Conservation (phyloP, 177 flowering plant genomes). For the Vitis hybrid region DNA sequence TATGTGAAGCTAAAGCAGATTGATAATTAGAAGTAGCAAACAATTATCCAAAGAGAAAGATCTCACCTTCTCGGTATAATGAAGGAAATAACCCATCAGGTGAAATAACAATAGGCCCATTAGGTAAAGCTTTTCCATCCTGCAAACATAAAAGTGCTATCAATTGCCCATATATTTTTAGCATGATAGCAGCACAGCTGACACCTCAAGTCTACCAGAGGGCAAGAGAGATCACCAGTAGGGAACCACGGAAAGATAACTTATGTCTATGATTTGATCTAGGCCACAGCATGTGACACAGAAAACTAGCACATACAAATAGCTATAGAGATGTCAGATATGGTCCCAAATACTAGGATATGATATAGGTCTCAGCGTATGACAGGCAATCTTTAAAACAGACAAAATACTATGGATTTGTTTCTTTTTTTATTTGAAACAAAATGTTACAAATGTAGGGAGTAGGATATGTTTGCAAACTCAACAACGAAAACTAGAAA, state of each 20-base stretch:
- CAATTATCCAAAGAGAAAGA: background rate
- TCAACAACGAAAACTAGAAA: background rate
- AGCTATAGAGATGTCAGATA: too few relatives aligned
- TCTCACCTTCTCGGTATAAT: slow-evolving; percentile 81
- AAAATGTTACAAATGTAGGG: background rate
- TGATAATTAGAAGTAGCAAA: background rate
- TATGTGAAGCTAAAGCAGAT: background rate
- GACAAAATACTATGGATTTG: too few relatives aligned
- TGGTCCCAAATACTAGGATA: too few relatives aligned
- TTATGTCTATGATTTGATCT: background rate
- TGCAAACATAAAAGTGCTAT: slow-evolving; percentile 32
- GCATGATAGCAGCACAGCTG: background rate
- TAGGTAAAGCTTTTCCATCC: slow-evolving; percentile 94
- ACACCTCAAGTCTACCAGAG: background rate
- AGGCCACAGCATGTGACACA: too few relatives aligned
- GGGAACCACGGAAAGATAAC: background rate
- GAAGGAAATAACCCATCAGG: slow-evolving; percentile 97
- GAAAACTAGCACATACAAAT: too few relatives aligned
- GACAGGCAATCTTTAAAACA: too few relatives aligned
- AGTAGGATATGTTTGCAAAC: background rate
- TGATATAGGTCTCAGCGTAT: too few relatives aligned
- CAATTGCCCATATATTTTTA: background rate
- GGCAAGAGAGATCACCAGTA: too few relatives aligned
- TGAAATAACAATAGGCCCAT: slow-evolving; percentile 95
- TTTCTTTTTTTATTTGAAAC: too few relatives aligned